Base-by-base conservation (phyloP, 345 rosid genomes). In the Ceriops tagal region DNA sequence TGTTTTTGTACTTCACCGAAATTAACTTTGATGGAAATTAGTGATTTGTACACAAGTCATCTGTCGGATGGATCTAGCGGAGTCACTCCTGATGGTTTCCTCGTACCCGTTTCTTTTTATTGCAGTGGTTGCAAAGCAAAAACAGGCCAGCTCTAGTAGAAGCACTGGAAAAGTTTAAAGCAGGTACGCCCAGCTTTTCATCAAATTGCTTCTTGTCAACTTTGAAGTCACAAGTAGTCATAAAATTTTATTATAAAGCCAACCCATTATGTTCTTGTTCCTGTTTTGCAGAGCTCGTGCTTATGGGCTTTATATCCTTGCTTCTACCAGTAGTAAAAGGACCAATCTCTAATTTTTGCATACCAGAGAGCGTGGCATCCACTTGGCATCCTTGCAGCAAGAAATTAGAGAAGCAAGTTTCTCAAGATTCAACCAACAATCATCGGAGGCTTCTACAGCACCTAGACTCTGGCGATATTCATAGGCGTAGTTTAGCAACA, bases 131-230 rank as follows among this genome's bases (percentile, higher is more conserved):
- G 34, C 77, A 76, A 68, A 87, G 58, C 63, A 88, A 82, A 74
- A 81, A 80, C 61, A 92, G 84, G 73, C 81, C 80, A 70, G 96
- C 93, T 72, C 74, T 92, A 3, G 87, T 64, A 31, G 99, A 95
- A 71, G 87, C 98, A 18, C 91, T 95, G 19, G 99, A 89, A 73
- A 95, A 95, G 71, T 77, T 95, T 52, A 95, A 95, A 79, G 88
- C 92, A 70, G 98, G 98, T 93, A 76, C 11, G 5, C 59, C 28
- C 9, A 6, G 61, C 21, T 20, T 26, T 43, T 22, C 9, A 6
- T 53, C 16, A 11, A 55, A 0, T 28, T 15, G 61, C 49, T 56
- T 57, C 72, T 55, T 67, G 32, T 30, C 53, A 26, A 28, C 68
- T 68, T 10, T 9, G 59, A 56, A 43, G 49, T 13, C 49, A 43